A percentile compares a stretch with the other conserved stretches of the same genome.
These are phyloP conservation scores for Boletus barrowsii DNA, from an alignment of 768 basidiomycete species.

Conservation along the genomic window DNA sequence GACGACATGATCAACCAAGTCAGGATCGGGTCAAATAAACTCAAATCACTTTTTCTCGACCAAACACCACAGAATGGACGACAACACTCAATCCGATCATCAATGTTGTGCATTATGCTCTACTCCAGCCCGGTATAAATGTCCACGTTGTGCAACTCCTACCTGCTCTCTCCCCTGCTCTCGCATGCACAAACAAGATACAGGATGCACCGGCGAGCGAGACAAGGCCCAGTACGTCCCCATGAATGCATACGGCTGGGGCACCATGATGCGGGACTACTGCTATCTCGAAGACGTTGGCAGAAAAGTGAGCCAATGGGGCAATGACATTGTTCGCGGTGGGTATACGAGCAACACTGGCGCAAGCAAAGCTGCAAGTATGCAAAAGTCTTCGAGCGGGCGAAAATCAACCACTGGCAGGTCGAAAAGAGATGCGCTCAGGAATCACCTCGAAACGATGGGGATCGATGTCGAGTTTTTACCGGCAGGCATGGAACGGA, in stretches of 20 bases:
- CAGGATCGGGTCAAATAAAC: background rate
- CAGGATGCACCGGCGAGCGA: conserved; percentile 67
- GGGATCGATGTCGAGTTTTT: conserved; percentile 77
- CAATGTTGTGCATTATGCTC: conserved; percentile 51
- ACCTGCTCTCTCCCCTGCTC: conserved; percentile 77
- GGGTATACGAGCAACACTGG: conserved; percentile 40
- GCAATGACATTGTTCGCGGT: conserved; percentile 62
- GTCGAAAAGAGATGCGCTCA: conserved; percentile 63
- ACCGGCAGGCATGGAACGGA: conserved; percentile 78
- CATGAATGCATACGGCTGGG: conserved; percentile 83
- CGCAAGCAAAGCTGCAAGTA: conserved; percentile 15
- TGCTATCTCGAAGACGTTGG: conserved; percentile 80
- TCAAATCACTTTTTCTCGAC: background rate
- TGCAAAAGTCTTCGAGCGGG: conserved; percentile 21
- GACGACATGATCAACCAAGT: conserved; percentile 1
- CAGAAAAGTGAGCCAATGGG: conserved; percentile 72
- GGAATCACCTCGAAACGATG: conserved; percentile 60
- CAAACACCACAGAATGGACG: conserved; percentile 7
- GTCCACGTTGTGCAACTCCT: conserved; percentile 67
- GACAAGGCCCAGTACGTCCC: conserved; percentile 72
- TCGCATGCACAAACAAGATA: conserved; percentile 57
- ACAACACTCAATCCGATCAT: conserved; percentile 13
- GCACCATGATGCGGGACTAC: conserved; percentile 88
- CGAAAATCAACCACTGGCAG: conserved; percentile 34
- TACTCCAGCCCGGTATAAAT: conserved; percentile 63